A percentile compares a stretch with the other conserved stretches of the same genome.
phyloP scores from a whole-genome alignment of 106 monocot genomes.

The Dendrobium catenatum region DNA sequence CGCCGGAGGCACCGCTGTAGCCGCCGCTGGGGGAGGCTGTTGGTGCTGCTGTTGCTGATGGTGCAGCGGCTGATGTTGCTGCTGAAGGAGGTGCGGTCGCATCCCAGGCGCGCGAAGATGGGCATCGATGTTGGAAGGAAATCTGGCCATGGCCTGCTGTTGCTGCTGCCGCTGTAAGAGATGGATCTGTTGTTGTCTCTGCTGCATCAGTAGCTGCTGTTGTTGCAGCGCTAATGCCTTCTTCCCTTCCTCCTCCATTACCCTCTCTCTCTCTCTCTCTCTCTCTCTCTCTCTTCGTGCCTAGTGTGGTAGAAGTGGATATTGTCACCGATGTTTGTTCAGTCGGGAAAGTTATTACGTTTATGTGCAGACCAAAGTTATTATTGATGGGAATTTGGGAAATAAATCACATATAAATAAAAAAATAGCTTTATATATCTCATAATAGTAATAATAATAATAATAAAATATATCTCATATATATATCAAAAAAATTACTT shows the following conservation, averaged over 20 bases:
- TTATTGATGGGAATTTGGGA: no score
- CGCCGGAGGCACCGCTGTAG: background rate
- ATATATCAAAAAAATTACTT: no score
- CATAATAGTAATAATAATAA: no score
- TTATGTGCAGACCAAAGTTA: no score
- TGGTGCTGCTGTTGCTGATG: constrained; percentile 3
- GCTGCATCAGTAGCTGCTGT: constrained; percentile 15
- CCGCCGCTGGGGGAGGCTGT: background rate
- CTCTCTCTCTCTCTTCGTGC: no score
- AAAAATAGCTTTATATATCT: no score
- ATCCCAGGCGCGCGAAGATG: constrained; percentile 73
- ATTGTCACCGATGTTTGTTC: no score
- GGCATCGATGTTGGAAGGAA: constrained; percentile 95
- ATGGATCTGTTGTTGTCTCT: constrained; percentile 13
- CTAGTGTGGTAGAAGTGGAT: no score
- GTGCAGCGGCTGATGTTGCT: constrained; percentile 12
- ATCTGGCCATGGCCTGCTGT: constrained; percentile 64
- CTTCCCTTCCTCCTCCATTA: constrained; percentile 9
- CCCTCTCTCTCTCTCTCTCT: background rate
- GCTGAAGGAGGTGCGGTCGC: constrained; percentile 41
- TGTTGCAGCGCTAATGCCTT: constrained; percentile 6
- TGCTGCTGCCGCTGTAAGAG: constrained; percentile 9
- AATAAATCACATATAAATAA: no score
- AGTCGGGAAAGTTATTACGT: no score
- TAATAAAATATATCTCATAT: no score